A percentile compares a stretch with the other conserved stretches of the same genome.
Evolutionary conservation across 768 basidiomycete species (phyloP).

Genomic region (Tulasnella sp.): DNA sequence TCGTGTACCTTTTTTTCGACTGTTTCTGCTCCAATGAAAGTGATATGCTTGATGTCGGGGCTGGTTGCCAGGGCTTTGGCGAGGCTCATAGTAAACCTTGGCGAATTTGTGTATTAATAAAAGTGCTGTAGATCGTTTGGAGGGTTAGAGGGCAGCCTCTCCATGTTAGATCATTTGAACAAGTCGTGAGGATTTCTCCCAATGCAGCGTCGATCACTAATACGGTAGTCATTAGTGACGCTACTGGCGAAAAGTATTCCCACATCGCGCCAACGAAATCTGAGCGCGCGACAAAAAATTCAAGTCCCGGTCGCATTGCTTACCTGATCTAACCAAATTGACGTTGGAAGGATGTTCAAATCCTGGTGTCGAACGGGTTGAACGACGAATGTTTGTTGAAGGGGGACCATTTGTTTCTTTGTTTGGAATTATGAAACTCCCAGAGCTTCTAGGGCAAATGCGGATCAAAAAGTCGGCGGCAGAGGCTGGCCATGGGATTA

Average conservation of each 20-base stretch:
- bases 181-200: conserved; percentile 92
- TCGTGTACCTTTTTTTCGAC: conserved; percentile 63
- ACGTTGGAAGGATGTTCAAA: background rate
- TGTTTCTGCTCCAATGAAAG: conserved; percentile 81
- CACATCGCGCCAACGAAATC: conserved; percentile 3
- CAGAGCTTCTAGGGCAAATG: no score
- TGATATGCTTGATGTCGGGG: conserved; percentile 87
- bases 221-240: conserved; percentile 15
- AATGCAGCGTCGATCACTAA: conserved; percentile 89
- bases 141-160: conserved; percentile 68
- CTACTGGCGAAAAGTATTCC: conserved; percentile 11
- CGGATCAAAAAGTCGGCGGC: no score
- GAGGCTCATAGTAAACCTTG: conserved; percentile 80
- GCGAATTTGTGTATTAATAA: conserved; percentile 73
- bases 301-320: background rate
- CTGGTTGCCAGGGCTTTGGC: conserved; percentile 71
- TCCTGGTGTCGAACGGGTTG: background rate
- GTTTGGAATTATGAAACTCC: no score
- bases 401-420: conserved; percentile 1
- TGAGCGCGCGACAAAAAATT: background rate
- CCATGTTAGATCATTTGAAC: conserved; percentile 89
- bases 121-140: conserved; percentile 61
- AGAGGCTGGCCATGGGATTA: no score
- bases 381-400: background rate
- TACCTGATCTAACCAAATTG: background rate